These are phyloP conservation scores for Linum usitatissimum DNA, from an alignment of 345 rosid species.

Conservation along the genomic window DNA sequence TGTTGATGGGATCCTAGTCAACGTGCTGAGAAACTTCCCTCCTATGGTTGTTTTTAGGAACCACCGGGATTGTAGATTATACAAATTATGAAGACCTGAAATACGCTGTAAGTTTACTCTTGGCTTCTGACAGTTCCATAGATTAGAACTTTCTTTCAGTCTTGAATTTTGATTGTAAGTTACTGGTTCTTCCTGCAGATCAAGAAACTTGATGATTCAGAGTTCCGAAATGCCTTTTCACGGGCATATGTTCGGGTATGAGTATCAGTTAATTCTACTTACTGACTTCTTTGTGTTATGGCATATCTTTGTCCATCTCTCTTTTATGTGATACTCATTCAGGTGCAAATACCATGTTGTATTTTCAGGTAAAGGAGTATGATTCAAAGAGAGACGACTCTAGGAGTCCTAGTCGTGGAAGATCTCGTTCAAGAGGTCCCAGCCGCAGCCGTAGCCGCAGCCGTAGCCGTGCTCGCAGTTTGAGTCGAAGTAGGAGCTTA, in stretches of 20 bases:
- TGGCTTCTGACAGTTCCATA: background rate
- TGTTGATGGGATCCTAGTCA: background rate
- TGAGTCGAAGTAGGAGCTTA: constrained; percentile 36
- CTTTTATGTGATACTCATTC: background rate
- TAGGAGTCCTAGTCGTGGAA: constrained; percentile 24
- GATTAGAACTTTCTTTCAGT: background rate
- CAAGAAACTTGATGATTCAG: constrained; percentile 27
- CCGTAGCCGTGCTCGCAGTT: constrained; percentile 37
- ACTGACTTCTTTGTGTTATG: background rate
- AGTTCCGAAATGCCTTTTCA: constrained; percentile 28
- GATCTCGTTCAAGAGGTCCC: constrained; percentile 20
- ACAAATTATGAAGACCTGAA: constrained; percentile 32
- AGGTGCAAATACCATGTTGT: background rate
- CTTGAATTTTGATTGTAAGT: background rate
- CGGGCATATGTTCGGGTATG: constrained; percentile 25
- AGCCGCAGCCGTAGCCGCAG: constrained; percentile 18
- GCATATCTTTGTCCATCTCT: background rate
- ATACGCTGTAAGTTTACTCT: constrained; percentile 19
- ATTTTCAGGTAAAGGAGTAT: constrained; percentile 22
- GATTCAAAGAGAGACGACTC: constrained; percentile 27
- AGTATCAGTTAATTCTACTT: background rate
- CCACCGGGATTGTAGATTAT: constrained; percentile 29
- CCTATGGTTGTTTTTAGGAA: constrained; percentile 15
- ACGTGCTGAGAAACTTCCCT: background rate
- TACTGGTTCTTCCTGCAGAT: constrained; percentile 14